Evolutionary conservation across 1,284 basidiomycete genomes (phyloP), one percentile per base, ranked within the genome.

Genomic region (Boletellus dicymbophilus): DNA sequence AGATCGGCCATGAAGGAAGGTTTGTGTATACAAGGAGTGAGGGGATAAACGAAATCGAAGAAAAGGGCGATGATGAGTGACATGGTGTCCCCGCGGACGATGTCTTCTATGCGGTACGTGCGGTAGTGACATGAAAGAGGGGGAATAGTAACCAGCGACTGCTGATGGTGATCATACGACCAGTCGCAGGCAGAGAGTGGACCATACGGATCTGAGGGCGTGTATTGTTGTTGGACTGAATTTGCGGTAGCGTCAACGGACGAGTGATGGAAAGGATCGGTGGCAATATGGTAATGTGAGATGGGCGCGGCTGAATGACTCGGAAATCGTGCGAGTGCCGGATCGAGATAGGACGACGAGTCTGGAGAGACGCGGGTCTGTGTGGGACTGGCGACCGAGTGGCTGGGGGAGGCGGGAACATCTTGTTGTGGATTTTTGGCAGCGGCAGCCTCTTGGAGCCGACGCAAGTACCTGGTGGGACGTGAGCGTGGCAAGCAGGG

Each of bases 1-100:
- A 95, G 74, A 69, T 93, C 91, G 21, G 87, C 84, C 84, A 93
- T 87, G 65, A 93, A 94, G 1, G 88, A 88, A 33, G 90, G 90
- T 61, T 85, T 86, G 70, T 90, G 88, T 44, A 91, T 73, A 67
- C 87, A 89, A 6, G 91, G 92, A 9, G 88, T 90, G 41, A 93
- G 77, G 10, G 90, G 88, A 66, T 93, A 92, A 39, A 93, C 87
- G 64, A 91, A 93, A 68, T 93, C 91, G 65, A 93, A 93, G 73
- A 91, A 94, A 21, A 93, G 79, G 27, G 85, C 80, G 55, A 93
- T 85, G 58, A 93, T 88, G 53, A 89, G 79, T 39, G 81, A 80
- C 50, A 91, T 85, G 6, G 83, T 89, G 56, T 90, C 86, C 46
- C 86, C 78, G 22, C 85, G 84, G 12, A 86, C 87, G 42, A 91